phyloP scores from a whole-genome alignment of 2,329 filamentous ascomycete genomes.

The Talaromyces albobiverticillius region DNA sequence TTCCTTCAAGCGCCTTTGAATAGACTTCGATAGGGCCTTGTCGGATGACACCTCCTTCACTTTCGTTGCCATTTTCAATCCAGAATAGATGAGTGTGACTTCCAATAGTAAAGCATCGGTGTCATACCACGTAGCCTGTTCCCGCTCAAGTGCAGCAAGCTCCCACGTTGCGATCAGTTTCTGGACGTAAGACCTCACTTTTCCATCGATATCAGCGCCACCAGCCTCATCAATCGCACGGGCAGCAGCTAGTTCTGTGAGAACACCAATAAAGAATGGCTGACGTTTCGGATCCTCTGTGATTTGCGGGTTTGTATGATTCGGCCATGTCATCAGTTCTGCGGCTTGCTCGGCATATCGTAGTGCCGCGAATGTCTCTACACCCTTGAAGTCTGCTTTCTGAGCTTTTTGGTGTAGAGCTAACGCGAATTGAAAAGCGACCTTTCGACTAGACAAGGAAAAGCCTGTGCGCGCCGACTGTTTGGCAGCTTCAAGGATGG shows the following conservation, averaged over 20 bases:
- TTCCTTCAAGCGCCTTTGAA: slow-evolving; percentile 30
- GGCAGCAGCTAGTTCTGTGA: slow-evolving; percentile 47
- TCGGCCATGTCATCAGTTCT: slow-evolving; percentile 33
- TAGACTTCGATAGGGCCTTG: slow-evolving; percentile 20
- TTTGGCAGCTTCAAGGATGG: slow-evolving; percentile 36
- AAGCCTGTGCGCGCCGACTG: slow-evolving; percentile 35
- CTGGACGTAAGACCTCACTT: slow-evolving; percentile 39
- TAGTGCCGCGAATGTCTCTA: slow-evolving; percentile 26
- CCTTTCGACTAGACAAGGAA: slow-evolving; percentile 24
- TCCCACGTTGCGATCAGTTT: slow-evolving; percentile 35
- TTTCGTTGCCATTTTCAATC: slow-evolving; percentile 37
- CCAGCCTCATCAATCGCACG: slow-evolving; percentile 34
- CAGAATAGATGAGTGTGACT: slow-evolving; percentile 38
- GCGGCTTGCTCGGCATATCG: slow-evolving; percentile 33
- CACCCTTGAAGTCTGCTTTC: slow-evolving; percentile 31
- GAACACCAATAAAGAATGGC: slow-evolving; percentile 41
- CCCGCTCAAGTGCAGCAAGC: slow-evolving; percentile 23
- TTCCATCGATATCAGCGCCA: slow-evolving; percentile 38
- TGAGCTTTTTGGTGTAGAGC: slow-evolving; percentile 36
- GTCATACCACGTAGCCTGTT: slow-evolving; percentile 19
- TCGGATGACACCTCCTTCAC: slow-evolving; percentile 30
- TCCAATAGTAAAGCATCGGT: slow-evolving; percentile 28
- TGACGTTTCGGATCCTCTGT: slow-evolving; percentile 35
- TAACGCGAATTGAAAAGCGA: slow-evolving; percentile 19
- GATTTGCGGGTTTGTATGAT: slow-evolving; percentile 25